Conservation (phyloP, 495 filamentous ascomycete genomes). For the Patellaria atrata region DNA sequence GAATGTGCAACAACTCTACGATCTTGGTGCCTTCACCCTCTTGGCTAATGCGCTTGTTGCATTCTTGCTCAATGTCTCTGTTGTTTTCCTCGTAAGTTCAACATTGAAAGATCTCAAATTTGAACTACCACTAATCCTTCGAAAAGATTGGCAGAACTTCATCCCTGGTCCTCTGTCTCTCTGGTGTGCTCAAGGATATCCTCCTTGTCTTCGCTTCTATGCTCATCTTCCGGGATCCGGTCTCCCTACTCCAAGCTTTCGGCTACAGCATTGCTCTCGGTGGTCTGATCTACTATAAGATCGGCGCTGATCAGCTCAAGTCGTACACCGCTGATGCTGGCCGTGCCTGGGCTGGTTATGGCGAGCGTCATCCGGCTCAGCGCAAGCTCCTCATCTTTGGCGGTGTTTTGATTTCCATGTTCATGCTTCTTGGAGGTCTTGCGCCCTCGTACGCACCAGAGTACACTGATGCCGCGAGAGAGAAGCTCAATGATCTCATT, state of each 20-base stretch:
- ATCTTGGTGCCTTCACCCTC: conserved; percentile 60
- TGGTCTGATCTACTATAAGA: conserved; percentile 95
- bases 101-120: too few relatives aligned
- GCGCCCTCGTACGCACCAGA: conserved; percentile 14
- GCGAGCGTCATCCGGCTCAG: conserved; percentile 52
- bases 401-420: conserved; percentile 43
- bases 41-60: conserved; percentile 69
- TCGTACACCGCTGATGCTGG: conserved; percentile 54
- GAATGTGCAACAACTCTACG: conserved; percentile 55
- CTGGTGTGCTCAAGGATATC: conserved; percentile 97
- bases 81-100: conserved; percentile 82
- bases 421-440: conserved; percentile 53
- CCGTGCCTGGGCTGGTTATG: conserved; percentile 76
- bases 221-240: conserved; percentile 72
- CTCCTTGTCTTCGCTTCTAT: conserved; percentile 83
- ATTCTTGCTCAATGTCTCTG: conserved; percentile 82
- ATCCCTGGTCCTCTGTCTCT: conserved; percentile 89
- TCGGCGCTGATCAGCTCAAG: conserved; percentile 73
- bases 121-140: neutral
- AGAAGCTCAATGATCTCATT: too few relatives aligned
- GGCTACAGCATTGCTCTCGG: conserved; percentile 83
- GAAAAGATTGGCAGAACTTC: conserved; percentile 90
- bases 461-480: too few relatives aligned
- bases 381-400: conserved; percentile 63
- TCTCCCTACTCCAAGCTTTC: conserved; percentile 76